Percentiles rank a stretch among this genome's conserved stretches.
phyloP scores from a whole-genome alignment of 2,329 filamentous ascomycete species.

The Fusarium virguliforme region DNA sequence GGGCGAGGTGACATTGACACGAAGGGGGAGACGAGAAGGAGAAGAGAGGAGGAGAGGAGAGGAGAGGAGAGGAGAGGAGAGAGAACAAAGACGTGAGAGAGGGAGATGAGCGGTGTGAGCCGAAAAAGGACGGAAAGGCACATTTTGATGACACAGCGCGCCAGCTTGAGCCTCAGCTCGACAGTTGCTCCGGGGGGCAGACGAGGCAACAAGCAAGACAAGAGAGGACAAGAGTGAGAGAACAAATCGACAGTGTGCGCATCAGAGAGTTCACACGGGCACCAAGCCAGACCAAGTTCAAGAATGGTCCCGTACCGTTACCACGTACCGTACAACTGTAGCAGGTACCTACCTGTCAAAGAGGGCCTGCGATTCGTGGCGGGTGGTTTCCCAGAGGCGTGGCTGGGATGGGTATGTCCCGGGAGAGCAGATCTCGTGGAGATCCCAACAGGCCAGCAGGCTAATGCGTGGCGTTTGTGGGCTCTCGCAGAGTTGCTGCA shows the following conservation, averaged over 20 bases:
- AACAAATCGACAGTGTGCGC: constrained; percentile 4
- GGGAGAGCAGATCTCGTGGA: constrained; percentile 46
- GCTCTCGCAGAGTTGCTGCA: constrained; percentile 32
- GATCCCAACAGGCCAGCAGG: constrained; percentile 42
- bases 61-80: constrained; percentile 27
- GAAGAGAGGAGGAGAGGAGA: constrained; percentile 22
- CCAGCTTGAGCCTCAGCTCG: constrained; percentile 35
- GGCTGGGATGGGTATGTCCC: constrained; percentile 32
- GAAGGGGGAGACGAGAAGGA: constrained; percentile 20
- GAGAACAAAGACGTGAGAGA: constrained; percentile 22
- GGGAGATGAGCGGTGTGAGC: constrained; percentile 41
- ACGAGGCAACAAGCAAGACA: background rate
- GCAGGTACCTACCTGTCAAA: constrained; percentile 29
- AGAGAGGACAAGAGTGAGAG: background rate
- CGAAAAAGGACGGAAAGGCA: constrained; percentile 28
- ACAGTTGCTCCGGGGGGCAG: constrained; percentile 6
- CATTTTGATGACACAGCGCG: constrained; percentile 35
- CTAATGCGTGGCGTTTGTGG: constrained; percentile 49
- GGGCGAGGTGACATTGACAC: constrained; percentile 32
- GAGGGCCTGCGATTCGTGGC: constrained; percentile 7
- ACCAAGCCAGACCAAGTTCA: constrained; percentile 16
- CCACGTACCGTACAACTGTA: constrained; percentile 5
- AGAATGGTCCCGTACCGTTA: background rate
- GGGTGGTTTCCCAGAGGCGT: constrained; percentile 33
- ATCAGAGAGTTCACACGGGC: background rate